Conservation (phyloP, 768 basidiomycete species). For the Kwoniella sp. region DNA sequence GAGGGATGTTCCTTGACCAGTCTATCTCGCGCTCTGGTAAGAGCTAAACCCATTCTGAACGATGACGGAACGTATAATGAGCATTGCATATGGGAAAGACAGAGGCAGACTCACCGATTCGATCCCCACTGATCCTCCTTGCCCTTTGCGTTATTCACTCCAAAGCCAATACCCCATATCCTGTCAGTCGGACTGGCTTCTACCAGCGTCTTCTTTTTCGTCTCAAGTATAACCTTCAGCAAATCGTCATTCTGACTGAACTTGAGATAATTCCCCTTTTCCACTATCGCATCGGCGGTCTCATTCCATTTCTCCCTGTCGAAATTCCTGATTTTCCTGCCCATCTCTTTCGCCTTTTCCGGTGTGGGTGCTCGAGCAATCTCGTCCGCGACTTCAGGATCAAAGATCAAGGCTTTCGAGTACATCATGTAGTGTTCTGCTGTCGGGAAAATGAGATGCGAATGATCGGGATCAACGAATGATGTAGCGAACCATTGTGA, state of each 20-base stretch:
- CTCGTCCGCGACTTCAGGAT: conserved; percentile 58
- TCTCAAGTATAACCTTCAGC: conserved; percentile 58
- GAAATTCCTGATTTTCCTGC: conserved; percentile 61
- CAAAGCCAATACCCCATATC: conserved; percentile 69
- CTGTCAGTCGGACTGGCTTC: conserved; percentile 69
- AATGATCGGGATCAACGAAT: conserved; percentile 26
- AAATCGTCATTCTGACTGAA: conserved; percentile 62
- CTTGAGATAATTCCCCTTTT: conserved; percentile 63
- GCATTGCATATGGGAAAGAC: conserved; percentile 44
- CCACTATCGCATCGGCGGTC: conserved; percentile 61
- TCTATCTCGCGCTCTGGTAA: conserved; percentile 28
- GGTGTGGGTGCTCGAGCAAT: conserved; percentile 59
- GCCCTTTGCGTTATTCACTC: conserved; percentile 60
- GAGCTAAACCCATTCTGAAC: conserved; percentile 34
- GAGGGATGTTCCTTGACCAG: conserved; percentile 26
- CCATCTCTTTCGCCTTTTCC: conserved; percentile 62
- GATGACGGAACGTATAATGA: not conserved
- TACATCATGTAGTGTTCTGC: conserved; percentile 72
- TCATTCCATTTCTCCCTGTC: conserved; percentile 61
- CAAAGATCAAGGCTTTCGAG: conserved; percentile 66
- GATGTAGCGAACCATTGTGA: conserved; percentile 39
- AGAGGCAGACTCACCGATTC: conserved; percentile 62
- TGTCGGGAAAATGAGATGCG: conserved; percentile 57
- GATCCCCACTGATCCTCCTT: conserved; percentile 61
- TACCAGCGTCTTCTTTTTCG: conserved; percentile 66